These are phyloP conservation scores for Lactifluus subvellereus DNA, from an alignment of 768 basidiomycete species.

Conservation along the genomic window DNA sequence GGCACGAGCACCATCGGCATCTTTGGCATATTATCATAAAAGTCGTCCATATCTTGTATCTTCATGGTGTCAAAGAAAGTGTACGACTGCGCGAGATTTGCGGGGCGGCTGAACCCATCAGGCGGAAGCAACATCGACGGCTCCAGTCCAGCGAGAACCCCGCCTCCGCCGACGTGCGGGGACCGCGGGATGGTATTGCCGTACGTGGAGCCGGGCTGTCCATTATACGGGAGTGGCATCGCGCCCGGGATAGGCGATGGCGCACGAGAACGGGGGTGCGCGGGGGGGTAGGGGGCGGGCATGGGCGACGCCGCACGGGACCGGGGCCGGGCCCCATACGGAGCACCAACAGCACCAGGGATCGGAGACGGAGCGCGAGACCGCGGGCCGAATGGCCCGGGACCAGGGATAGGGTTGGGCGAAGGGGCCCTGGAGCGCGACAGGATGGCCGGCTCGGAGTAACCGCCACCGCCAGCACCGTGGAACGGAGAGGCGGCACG, in stretches of 20 bases:
- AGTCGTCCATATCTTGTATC: constrained; percentile 72
- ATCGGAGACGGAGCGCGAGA: constrained; percentile 50
- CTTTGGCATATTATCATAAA: constrained; percentile 58
- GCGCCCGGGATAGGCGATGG: constrained; percentile 20
- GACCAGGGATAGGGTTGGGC: constrained; percentile 39
- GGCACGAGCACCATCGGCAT: constrained; percentile 68
- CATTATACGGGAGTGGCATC: constrained; percentile 19
- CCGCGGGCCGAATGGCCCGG: constrained; percentile 17
- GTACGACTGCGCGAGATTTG: constrained; percentile 62
- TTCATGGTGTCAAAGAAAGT: constrained; percentile 65
- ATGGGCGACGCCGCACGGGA: constrained; percentile 23
- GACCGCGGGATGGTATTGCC: constrained; percentile 13
- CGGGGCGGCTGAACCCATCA: constrained; percentile 68
- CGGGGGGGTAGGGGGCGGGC: constrained; percentile 20
- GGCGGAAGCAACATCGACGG: constrained; percentile 40
- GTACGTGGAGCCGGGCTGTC: constrained; percentile 15
- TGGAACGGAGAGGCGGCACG: constrained; percentile 35
- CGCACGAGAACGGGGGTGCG: constrained; percentile 21
- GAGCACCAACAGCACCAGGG: constrained; percentile 34
- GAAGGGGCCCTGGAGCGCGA: constrained; percentile 41
- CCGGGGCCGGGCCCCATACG: constrained; percentile 23
- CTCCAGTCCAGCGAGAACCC: not conserved
- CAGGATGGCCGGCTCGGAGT: constrained; percentile 30
- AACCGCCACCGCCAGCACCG: constrained; percentile 31
- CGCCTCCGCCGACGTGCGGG: constrained; percentile 16